Conservation (phyloP, 1,139 yeast species). For the Geotrichum siamense region DNA sequence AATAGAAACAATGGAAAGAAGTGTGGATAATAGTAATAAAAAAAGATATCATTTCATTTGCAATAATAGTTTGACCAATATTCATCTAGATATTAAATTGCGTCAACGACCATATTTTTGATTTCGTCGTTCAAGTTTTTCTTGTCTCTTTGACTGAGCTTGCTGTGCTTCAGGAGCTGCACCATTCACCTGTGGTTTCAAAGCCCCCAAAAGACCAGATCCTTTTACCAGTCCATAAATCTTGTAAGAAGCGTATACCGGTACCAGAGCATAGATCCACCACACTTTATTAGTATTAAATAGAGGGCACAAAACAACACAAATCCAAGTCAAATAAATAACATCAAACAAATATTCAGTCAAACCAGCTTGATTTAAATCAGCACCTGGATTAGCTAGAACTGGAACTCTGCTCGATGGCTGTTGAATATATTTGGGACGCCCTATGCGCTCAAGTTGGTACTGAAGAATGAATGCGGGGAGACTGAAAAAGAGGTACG, state of each 20-base stretch:
- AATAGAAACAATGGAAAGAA: too few relatives aligned
- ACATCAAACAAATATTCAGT: conserved; percentile 74
- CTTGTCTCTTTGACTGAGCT: conserved; percentile 46
- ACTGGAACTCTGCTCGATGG: conserved; percentile 5
- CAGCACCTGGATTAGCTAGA: conserved; percentile 54
- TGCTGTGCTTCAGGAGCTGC: conserved; percentile 17
- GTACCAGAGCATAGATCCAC: conserved; percentile 44
- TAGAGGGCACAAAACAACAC: conserved; percentile 49
- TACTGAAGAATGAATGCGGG: conserved; percentile 54
- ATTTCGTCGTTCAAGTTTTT: conserved; percentile 43
- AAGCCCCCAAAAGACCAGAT: conserved; percentile 18
- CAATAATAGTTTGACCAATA: too few relatives aligned
- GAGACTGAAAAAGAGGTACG: conserved; percentile 48
- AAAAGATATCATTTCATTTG: too few relatives aligned
- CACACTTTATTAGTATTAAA: conserved; percentile 57
- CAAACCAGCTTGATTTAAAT: conserved; percentile 57
- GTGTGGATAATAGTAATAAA: too few relatives aligned
- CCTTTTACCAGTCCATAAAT: conserved; percentile 28
- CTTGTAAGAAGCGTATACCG: conserved; percentile 53
- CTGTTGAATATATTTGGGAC: conserved; percentile 46
- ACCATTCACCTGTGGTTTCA: conserved; percentile 13
- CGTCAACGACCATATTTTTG: conserved; percentile 2
- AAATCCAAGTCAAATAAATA: conserved; percentile 59
- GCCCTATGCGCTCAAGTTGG: conserved; percentile 55
- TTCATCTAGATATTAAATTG: too few relatives aligned